Evolutionary conservation across 208 protist genomes (phyloP), one percentile per base, ranked within the genome.

Genomic region (Leishmania aethiopica): DNA sequence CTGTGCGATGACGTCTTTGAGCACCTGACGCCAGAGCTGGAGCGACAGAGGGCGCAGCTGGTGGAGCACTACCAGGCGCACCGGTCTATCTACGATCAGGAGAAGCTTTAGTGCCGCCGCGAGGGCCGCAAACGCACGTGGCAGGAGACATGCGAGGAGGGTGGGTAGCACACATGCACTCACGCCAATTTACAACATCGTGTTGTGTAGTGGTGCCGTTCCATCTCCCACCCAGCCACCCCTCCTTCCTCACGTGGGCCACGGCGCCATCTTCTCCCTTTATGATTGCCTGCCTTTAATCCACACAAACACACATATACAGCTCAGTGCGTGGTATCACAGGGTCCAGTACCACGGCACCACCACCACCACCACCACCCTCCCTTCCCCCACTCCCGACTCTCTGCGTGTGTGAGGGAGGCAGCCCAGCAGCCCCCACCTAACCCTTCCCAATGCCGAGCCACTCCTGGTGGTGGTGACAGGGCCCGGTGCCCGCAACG

Each of bases 1-100:
- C 79, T 93, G 60, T 84, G 86, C 55, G 91, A 93, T 66, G 90
- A 96, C 72, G 91, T 94, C 13, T 94, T 90, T 64, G 88, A 96
- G 75, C 69, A 84, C 3, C 77, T 78, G n/a, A 92, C 90, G 37
- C 90, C 88, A 62, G 87, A 91, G 62, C 78, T 94, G 78, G 75
- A 79, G 42, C 62, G 89, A 77, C 89, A 92, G 79, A 82, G 86
- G 81, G 73, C 84, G 71, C 82, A 92, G 83, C 64, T 94, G 71
- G 6, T 87, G 77, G 84, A 83, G 64, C 92, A 96, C 82, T 96
- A 94, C 84, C 62, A 84, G 77, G 69, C 77, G 28, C 85, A 94
- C 81, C 91, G 89, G 77, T 70, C 83, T 5, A 40, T 59, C 28
- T 96, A 96, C 80, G 83, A 92, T 28, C n/a, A 83, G 35, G 86